A percentile compares a stretch with the other conserved stretches of the same genome.
These are phyloP conservation scores for Houttuynia cordata DNA, from an alignment of 164 flowering plant genomes.

Conservation along the genomic window DNA sequence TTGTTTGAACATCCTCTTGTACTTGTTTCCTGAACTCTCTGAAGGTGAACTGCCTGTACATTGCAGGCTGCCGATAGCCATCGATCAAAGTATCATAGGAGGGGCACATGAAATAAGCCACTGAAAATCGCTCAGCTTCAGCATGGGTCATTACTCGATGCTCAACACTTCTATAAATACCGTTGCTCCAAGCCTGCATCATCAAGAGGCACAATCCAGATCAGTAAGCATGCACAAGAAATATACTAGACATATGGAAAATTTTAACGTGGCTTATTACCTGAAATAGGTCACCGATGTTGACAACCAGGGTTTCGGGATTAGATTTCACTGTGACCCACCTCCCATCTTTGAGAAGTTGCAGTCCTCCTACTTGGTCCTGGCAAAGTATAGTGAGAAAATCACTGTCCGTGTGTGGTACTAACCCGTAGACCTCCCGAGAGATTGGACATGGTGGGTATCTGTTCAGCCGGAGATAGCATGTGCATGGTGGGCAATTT, in stretches of 20 bases:
- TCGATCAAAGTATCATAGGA: slow-evolving; percentile 45
- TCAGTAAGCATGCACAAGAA: too few relatives aligned
- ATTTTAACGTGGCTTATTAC: slow-evolving; percentile 12
- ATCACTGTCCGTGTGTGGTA: slow-evolving; percentile 86
- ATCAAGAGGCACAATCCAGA: not conserved
- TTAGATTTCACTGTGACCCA: slow-evolving; percentile 75
- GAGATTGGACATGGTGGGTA: slow-evolving; percentile 68
- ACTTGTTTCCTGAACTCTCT: slow-evolving; percentile 56
- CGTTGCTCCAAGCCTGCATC: slow-evolving; percentile 81
- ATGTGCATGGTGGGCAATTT: slow-evolving; percentile 44
- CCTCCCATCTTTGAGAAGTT: slow-evolving; percentile 50
- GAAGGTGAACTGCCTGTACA: slow-evolving; percentile 59
- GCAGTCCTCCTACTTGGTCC: slow-evolving; percentile 73
- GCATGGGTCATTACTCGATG: slow-evolving; percentile 58
- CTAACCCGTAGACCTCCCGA: slow-evolving; percentile 40
- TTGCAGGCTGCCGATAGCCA: slow-evolving; percentile 27
- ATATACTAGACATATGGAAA: too few relatives aligned
- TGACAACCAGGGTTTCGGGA: slow-evolving; percentile 53
- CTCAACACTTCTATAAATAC: slow-evolving; percentile 62
- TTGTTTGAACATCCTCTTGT: slow-evolving; percentile 44
- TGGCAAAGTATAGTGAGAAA: slow-evolving; percentile 73
- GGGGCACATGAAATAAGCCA: slow-evolving; percentile 75
- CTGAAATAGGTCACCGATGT: slow-evolving; percentile 81
- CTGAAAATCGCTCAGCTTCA: slow-evolving; percentile 45
- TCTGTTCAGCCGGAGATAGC: slow-evolving; percentile 69